Evolutionary conservation across 1,139 yeast genomes (phyloP).

Genomic region (Candida buenavistaensis): DNA sequence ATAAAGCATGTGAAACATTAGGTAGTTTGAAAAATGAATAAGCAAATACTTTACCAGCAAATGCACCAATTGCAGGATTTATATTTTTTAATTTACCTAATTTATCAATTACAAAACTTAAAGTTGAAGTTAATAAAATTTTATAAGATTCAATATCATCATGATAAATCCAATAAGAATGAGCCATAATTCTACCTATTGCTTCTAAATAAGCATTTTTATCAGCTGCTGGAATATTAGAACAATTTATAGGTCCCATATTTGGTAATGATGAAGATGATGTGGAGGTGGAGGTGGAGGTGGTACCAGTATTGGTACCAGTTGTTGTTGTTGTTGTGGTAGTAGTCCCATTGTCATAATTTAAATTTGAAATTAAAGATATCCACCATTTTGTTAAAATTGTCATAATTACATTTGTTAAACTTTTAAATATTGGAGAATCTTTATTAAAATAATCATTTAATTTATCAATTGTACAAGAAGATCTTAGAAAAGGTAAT

Average conservation of each 20-base stretch:
- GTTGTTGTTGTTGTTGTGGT: too few relatives aligned
- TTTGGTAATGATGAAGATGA: constrained; percentile 10
- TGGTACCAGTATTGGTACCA: too few relatives aligned
- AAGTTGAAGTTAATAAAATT: constrained; percentile 48
- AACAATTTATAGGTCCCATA: constrained; percentile 10
- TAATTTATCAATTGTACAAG: constrained; percentile 20
- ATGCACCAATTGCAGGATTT: constrained; percentile 64
- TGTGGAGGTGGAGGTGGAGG: constrained; percentile 4
- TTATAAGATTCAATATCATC: constrained; percentile 28
- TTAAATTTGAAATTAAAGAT: constrained; percentile 47
- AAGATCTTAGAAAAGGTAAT: constrained; percentile 61
- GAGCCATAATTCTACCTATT: constrained; percentile 61
- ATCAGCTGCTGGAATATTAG: constrained; percentile 36
- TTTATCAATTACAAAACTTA: constrained; percentile 54
- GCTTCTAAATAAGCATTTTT: constrained; percentile 74
- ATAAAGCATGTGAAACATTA: constrained; percentile 59
- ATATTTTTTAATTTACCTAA: constrained; percentile 53
- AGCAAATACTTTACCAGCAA: constrained; percentile 80
- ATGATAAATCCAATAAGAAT: constrained; percentile 58
- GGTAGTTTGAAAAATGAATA: constrained; percentile 61
- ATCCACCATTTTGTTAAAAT: constrained; percentile 69
- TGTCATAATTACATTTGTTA: constrained; percentile 36
- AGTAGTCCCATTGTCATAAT: constrained; percentile 10
- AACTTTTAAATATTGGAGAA: constrained; percentile 31
- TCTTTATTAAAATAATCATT: constrained; percentile 23